Percentiles rank a stretch among this genome's conserved stretches.
Conservation (phyloP, 805 yeast genomes). For the Danielozyma ontarioensis region DNA sequence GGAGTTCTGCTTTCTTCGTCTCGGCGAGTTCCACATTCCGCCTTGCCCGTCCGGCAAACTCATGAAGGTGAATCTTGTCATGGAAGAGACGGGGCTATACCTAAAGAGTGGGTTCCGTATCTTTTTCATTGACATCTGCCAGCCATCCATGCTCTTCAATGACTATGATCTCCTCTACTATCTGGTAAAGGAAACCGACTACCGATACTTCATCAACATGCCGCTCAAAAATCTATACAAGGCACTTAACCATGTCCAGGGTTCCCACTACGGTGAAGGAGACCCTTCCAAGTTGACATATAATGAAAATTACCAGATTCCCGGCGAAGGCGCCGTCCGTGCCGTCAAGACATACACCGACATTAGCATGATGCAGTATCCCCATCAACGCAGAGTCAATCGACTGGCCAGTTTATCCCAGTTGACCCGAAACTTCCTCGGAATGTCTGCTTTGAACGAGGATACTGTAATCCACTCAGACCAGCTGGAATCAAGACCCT, state of each 20-base stretch:
- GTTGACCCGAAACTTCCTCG: background rate
- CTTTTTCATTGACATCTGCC: constrained; percentile 39
- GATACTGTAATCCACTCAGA: no score
- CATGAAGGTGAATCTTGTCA: constrained; percentile 35
- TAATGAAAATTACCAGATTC: background rate
- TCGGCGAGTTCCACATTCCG: constrained; percentile 44
- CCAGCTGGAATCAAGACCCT: no score
- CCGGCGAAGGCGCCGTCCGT: background rate
- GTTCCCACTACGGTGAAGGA: no score
- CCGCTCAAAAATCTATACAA: constrained; percentile 44
- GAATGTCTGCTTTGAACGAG: no score
- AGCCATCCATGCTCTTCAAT: constrained; percentile 35
- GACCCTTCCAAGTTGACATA: background rate
- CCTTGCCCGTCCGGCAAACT: constrained; percentile 13
- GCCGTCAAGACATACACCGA: background rate
- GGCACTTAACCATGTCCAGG: constrained; percentile 37
- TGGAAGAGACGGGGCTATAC: constrained; percentile 56
- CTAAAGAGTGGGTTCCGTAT: constrained; percentile 49
- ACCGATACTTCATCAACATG: constrained; percentile 38
- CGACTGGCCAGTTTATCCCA: background rate
- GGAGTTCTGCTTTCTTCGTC: constrained; percentile 43
- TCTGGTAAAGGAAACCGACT: constrained; percentile 35
- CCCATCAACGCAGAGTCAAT: background rate
- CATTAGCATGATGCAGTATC: background rate
- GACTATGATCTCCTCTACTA: constrained; percentile 40